These are phyloP conservation scores for Picochlorum sp. DNA, from an alignment of 139 green algal species.

Conservation along the genomic window DNA sequence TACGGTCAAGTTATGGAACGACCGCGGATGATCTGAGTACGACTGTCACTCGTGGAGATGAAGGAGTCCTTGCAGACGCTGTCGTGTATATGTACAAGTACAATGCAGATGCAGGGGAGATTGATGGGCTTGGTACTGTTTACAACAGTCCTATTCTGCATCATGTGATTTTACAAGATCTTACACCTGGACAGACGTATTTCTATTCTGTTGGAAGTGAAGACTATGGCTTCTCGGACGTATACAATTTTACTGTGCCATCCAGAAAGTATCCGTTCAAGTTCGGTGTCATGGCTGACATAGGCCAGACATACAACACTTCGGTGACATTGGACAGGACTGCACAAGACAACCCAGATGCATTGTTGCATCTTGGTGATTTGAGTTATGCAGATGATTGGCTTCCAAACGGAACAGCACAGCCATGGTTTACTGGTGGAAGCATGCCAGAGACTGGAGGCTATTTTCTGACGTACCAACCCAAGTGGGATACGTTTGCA, in stretches of 20 bases:
- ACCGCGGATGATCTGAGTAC: not conserved
- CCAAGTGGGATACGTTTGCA: not conserved
- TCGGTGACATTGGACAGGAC: not conserved
- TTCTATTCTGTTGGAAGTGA: constrained; percentile 1
- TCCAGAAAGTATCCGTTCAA: constrained; percentile 2
- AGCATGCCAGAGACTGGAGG: not conserved
- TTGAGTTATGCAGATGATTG: not conserved
- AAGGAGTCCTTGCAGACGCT: not conserved
- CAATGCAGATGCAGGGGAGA: not conserved
- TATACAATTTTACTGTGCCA: not conserved
- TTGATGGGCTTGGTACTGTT: not conserved
- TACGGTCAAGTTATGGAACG: not conserved
- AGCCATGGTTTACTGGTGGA: not conserved
- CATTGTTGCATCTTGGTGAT: not conserved
- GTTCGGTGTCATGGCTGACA: not conserved
- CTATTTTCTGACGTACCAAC: not conserved
- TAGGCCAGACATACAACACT: not conserved
- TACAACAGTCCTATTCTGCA: not conserved
- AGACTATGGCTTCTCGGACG: not conserved
- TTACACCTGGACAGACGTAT: not conserved
- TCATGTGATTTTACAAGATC: not conserved
- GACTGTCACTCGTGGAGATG: not conserved
- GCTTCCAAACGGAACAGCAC: not conserved
- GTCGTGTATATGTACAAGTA: not conserved
- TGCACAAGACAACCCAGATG: not conserved